Evolutionary conservation across 2,329 filamentous ascomycete genomes (phyloP).

Genomic region (Aspergillus sergii): DNA sequence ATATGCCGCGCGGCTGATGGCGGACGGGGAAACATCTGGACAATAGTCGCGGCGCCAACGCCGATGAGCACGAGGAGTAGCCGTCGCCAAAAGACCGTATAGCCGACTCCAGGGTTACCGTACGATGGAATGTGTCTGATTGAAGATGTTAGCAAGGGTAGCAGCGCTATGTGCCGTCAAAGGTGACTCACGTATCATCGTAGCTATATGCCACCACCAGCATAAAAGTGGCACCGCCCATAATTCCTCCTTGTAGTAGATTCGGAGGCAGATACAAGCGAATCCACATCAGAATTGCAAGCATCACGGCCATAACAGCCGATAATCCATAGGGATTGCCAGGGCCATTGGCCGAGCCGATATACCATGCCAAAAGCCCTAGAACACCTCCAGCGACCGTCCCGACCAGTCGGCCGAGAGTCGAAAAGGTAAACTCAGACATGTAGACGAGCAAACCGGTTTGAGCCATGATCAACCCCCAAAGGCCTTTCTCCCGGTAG

Average conservation of each 20-base stretch:
- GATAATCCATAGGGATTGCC: slow-evolving; percentile 56
- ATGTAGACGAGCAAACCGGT: slow-evolving; percentile 53
- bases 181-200: slow-evolving; percentile 43
- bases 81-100: slow-evolving; percentile 54
- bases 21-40: slow-evolving; percentile 52
- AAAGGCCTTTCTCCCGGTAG: slow-evolving; percentile 56
- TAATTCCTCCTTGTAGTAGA: slow-evolving; percentile 38
- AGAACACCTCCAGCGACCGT: slow-evolving; percentile 53
- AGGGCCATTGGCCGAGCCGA: slow-evolving; percentile 51
- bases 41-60: slow-evolving; percentile 45
- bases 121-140: slow-evolving; percentile 46
- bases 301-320: slow-evolving; percentile 40
- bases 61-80: slow-evolving; percentile 49
- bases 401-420: slow-evolving; percentile 46
- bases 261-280: slow-evolving; percentile 37
- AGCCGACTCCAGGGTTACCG: slow-evolving; percentile 52
- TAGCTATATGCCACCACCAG: slow-evolving; percentile 54
- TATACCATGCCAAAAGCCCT: slow-evolving; percentile 55
- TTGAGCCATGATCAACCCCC: slow-evolving; percentile 57
- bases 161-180: too few relatives aligned
- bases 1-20: slow-evolving; percentile 52
- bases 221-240: slow-evolving; percentile 48
- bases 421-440: slow-evolving; percentile 54
- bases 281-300: slow-evolving; percentile 37
- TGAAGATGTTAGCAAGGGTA: not conserved